Evolutionary conservation across 495 filamentous ascomycete species (phyloP).

Genomic region (Podospora sp.): DNA sequence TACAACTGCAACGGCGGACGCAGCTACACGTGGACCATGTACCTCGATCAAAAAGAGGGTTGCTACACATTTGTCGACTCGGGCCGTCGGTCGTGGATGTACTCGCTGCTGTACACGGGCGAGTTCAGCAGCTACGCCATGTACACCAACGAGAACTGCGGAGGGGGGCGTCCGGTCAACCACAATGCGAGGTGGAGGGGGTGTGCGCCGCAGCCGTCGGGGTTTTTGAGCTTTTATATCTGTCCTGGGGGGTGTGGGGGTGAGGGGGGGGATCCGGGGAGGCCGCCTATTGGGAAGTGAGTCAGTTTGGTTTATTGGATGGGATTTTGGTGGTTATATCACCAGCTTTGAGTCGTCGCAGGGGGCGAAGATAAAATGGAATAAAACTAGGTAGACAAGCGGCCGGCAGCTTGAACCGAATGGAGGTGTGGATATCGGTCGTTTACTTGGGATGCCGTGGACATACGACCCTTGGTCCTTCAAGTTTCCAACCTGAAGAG

Average conservation of each 20-base stretch:
- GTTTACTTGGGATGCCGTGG: no score
- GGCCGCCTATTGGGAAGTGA: not conserved
- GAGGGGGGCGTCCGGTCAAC: not conserved
- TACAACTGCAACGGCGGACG: not conserved
- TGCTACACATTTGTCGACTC: not conserved
- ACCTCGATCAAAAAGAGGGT: not conserved
- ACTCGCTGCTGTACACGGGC: not conserved
- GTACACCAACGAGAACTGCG: not conserved
- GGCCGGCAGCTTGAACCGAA: no score
- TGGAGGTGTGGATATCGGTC: no score
- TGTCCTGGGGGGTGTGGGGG: not conserved
- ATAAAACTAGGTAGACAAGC: no score
- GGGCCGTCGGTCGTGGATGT: not conserved
- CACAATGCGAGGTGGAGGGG: not conserved
- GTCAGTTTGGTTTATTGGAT: no score
- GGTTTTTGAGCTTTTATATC: not conserved
- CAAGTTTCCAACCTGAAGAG: no score
- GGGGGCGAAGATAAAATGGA: no score
- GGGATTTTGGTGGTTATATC: no score
- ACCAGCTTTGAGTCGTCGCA: no score
- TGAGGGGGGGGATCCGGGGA: not conserved
- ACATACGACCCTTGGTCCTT: no score
- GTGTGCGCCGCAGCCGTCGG: not conserved
- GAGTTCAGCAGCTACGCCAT: constrained; percentile 1
- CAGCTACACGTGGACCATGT: not conserved